Conservation (phyloP, 2,329 filamentous ascomycete species). For the Apiospora sp. region DNA sequence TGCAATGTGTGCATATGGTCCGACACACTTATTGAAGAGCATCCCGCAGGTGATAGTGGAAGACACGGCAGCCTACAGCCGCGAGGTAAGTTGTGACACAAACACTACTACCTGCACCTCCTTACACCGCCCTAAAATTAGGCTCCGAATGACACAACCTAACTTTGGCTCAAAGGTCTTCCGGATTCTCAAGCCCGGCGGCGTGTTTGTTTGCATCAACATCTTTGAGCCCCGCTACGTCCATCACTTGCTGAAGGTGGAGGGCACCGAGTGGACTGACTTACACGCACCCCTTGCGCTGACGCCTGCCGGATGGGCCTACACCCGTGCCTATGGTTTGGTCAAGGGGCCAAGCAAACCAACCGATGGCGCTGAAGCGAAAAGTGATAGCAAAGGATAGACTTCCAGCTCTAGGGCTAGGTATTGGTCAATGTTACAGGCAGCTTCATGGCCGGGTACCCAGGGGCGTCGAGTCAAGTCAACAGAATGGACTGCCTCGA, state of each 20-base stretch:
- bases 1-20: constrained; percentile 15
- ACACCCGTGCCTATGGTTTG: background rate
- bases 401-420: too few relatives aligned
- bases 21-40: constrained; percentile 18
- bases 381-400: background rate
- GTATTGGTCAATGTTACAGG: background rate
- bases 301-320: constrained; percentile 17
- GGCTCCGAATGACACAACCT: background rate
- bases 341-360: background rate
- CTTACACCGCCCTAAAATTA: background rate
- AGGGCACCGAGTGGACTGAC: constrained; percentile 20
- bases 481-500: background rate
- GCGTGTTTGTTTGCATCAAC: constrained; percentile 12
- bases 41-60: constrained; percentile 3
- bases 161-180: background rate
- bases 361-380: background rate
- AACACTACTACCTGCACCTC: background rate
- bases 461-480: background rate
- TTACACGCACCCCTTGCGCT: constrained; percentile 17
- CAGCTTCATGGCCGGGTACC: background rate
- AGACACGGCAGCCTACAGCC: constrained; percentile 23
- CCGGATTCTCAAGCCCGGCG: constrained; percentile 20
- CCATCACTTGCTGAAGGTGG: constrained; percentile 20
- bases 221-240: constrained; percentile 24
- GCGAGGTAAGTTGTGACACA: constrained; percentile 1